Percentiles rank a stretch among this genome's conserved stretches.
These are phyloP conservation scores for Piper longum DNA, from an alignment of 164 flowering plant genomes.

Conservation along the genomic window DNA sequence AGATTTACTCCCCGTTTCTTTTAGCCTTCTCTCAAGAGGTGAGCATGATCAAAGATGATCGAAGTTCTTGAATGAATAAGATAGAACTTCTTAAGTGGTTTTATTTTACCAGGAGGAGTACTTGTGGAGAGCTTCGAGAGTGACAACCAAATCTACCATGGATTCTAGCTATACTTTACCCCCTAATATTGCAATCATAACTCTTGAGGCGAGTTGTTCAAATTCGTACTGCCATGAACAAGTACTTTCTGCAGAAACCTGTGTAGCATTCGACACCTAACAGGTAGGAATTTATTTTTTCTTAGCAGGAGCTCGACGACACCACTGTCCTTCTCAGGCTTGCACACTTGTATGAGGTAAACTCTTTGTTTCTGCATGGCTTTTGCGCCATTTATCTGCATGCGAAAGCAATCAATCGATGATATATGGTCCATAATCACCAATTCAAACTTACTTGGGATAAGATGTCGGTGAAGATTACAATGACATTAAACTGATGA, in stretches of 20 bases:
- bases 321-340: slow-evolving; percentile 57
- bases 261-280: no score
- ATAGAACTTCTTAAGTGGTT: background rate
- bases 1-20: slow-evolving; percentile 70
- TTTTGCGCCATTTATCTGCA: no score
- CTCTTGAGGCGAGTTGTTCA: slow-evolving; percentile 57
- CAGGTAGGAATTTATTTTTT: background rate
- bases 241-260: no score
- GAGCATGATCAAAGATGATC: slow-evolving; percentile 1
- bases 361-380: no score
- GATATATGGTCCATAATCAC: no score
- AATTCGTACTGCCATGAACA: background rate
- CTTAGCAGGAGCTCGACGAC: slow-evolving; percentile 56
- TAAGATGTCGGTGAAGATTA: background rate
- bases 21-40: slow-evolving; percentile 73
- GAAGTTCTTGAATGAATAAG: background rate
- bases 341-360: slow-evolving; percentile 79
- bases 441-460: no score
- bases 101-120: slow-evolving; percentile 29
- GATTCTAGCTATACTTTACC: slow-evolving; percentile 64
- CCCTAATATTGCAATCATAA: slow-evolving; percentile 65
- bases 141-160: slow-evolving; percentile 31
- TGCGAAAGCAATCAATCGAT: no score
- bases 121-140: slow-evolving; percentile 43
- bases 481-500: background rate